Conservation (phyloP, 306 rosid genomes). For the Oemleria cerasiformis region DNA sequence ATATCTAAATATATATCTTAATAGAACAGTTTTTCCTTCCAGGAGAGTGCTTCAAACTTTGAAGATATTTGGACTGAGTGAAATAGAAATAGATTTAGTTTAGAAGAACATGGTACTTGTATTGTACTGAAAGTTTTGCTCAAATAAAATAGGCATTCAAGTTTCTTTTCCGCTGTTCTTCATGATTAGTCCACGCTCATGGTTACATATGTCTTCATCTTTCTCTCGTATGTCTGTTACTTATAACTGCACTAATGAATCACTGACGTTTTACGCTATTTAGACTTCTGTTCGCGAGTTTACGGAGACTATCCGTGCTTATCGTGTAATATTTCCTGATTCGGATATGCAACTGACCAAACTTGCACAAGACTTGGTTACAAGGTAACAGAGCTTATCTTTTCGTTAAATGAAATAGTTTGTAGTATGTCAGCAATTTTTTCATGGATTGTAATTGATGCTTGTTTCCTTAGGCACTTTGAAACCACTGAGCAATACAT, state of each 20-base stretch:
- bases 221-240: not conserved
- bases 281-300: slow-evolving; percentile 69
- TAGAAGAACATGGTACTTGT: not conserved
- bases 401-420: slow-evolving; percentile 17
- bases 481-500: slow-evolving; percentile 47
- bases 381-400: slow-evolving; percentile 47
- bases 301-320: slow-evolving; percentile 71
- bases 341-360: slow-evolving; percentile 59
- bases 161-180: slow-evolving; percentile 8
- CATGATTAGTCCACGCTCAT: slow-evolving; percentile 14
- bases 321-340: slow-evolving; percentile 74
- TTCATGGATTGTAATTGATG: slow-evolving; percentile 4
- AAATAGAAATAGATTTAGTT: not conserved
- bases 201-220: slow-evolving; percentile 4
- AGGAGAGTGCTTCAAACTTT: not conserved
- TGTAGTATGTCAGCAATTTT: slow-evolving; percentile 9
- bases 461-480: slow-evolving; percentile 42
- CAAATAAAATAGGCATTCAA: not conserved
- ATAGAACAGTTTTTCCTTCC: no score
- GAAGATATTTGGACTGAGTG: not conserved
- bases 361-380: slow-evolving; percentile 55
- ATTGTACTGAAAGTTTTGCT: not conserved
- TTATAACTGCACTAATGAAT: slow-evolving; percentile 4
- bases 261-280: slow-evolving; percentile 17
- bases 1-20: not conserved